Base-by-base conservation (phyloP, 2,329 filamentous ascomycete species). In the Penicillium aurantiogriseum region DNA sequence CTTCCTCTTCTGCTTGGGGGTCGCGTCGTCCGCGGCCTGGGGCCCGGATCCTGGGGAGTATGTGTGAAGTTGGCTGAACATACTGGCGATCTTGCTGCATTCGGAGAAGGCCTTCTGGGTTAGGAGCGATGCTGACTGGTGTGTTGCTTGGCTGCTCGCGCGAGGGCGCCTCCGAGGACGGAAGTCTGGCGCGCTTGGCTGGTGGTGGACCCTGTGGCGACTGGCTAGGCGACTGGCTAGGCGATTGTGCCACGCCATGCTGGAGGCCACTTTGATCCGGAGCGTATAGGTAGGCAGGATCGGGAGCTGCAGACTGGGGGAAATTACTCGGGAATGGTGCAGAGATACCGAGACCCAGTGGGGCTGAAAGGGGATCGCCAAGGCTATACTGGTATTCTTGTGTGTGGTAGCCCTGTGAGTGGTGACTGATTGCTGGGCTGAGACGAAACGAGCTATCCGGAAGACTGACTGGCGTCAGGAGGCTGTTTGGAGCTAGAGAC, bases 381-480 rank as follows among this genome's bases (percentile, higher is more conserved):
- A 76, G 64, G 49, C 49, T 56, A 59, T 77, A 76, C 31, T 68
- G 67, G 47, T 71, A 73, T 17, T 76, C 75, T 57, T 71, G 60
- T 2, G 49, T 11, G 25, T 21, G 11, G 39, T 60, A 66, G 15
- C 63, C 63, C 23, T 60, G 73, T 17, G 73, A 74, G 38, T 73
- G 73, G 48, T 74, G 69, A 53, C 69, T 74, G 54, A 75, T 59
- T 15, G 67, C 70, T 31, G 75, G 73, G 48, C 72, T 76, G 4
- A 70, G 67, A 49, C 67, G 63, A 54, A 73, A 73, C 35, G 71
- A 68, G 62, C 56, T 71, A 55, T 75, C 73, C 3, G 73, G 67
- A 15, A 77, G 67, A 54, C 75, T 76, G 62, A 76, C 70, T 33
- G 76, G 74, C 4, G 75, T 77, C 40, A 76, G 62, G 44, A 74